phyloP scores from a whole-genome alignment of 2,329 filamentous ascomycete genomes.

The Dactylellina leptospora region DNA sequence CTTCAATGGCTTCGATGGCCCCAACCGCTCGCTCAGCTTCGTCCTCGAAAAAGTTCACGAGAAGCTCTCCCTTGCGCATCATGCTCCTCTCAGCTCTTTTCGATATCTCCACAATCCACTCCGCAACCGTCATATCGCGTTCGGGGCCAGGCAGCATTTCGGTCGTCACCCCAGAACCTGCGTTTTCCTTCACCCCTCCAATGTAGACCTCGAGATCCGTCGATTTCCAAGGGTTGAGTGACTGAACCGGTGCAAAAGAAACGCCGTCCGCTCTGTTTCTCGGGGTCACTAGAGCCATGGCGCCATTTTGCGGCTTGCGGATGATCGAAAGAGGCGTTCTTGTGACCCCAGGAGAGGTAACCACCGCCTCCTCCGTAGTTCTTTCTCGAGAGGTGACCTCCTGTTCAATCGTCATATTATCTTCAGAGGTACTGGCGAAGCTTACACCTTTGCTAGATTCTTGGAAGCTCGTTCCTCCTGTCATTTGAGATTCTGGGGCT shows the following conservation, averaged over 20 bases:
- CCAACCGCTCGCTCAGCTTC: constrained; percentile 82
- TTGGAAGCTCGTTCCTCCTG: constrained; percentile 41
- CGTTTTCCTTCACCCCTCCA: constrained; percentile 63
- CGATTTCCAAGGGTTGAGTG: constrained; percentile 42
- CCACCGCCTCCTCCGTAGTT: too few relatives aligned
- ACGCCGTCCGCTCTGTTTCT: constrained; percentile 12
- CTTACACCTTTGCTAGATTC: constrained; percentile 38
- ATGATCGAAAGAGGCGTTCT: constrained; percentile 34
- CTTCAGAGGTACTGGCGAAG: constrained; percentile 21
- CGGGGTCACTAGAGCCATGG: constrained; percentile 34
- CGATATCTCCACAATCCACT: constrained; percentile 89
- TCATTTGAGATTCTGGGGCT: constrained; percentile 29
- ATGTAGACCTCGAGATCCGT: constrained; percentile 30
- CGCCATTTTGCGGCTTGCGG: constrained; percentile 23
- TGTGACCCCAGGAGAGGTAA: constrained; percentile 9
- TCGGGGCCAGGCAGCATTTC: constrained; percentile 76
- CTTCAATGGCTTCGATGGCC: constrained; percentile 75
- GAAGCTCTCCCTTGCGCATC: constrained; percentile 79
- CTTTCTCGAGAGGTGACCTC: too few relatives aligned
- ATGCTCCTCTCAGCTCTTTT: constrained; percentile 80
- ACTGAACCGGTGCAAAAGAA: constrained; percentile 37
- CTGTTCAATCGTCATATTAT: too few relatives aligned
- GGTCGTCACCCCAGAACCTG: constrained; percentile 64
- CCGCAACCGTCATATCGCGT: constrained; percentile 88
- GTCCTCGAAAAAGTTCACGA: constrained; percentile 83